phyloP scores from a whole-genome alignment of 371 early-diverging fungal genomes.

The Mucor irregularis region DNA sequence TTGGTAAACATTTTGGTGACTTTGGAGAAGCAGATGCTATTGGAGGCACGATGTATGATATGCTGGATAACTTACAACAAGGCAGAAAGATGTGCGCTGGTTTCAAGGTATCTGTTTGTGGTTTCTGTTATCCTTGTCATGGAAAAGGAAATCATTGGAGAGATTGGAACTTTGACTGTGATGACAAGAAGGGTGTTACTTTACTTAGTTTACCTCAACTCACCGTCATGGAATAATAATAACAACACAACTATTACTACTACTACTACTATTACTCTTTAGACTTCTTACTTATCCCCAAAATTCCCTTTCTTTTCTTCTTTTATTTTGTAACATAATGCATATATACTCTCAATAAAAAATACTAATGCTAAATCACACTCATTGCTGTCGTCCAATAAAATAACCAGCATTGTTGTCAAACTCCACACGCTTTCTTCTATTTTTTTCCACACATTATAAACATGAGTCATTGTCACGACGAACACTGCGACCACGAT shows the following conservation, averaged over 20 bases:
- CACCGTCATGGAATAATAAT: slow-evolving; percentile 43
- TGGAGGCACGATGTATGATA: slow-evolving; percentile 60
- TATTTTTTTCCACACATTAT: not conserved
- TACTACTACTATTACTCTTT: no score
- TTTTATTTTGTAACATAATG: no score
- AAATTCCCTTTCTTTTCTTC: no score
- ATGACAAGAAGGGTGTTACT: slow-evolving; percentile 57
- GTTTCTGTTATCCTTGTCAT: slow-evolving; percentile 60
- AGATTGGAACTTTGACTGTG: slow-evolving; percentile 62
- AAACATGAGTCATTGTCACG: slow-evolving; percentile 33
- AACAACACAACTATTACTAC: no score
- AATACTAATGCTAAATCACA: no score
- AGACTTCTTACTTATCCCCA: no score
- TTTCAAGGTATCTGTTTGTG: slow-evolving; percentile 45
- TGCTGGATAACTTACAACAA: slow-evolving; percentile 49
- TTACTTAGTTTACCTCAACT: slow-evolving; percentile 33
- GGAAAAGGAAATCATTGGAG: slow-evolving; percentile 60
- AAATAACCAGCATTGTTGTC: no score
- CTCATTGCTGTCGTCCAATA: no score
- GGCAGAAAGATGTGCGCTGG: slow-evolving; percentile 50
- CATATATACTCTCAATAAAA: no score
- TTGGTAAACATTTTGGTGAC: slow-evolving; percentile 65
- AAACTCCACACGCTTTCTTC: no score
- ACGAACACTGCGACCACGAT: slow-evolving; percentile 75
- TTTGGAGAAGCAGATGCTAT: slow-evolving; percentile 53